These are phyloP conservation scores for Echites panduratus DNA, from an alignment of 257 asterid species.

Conservation along the genomic window DNA sequence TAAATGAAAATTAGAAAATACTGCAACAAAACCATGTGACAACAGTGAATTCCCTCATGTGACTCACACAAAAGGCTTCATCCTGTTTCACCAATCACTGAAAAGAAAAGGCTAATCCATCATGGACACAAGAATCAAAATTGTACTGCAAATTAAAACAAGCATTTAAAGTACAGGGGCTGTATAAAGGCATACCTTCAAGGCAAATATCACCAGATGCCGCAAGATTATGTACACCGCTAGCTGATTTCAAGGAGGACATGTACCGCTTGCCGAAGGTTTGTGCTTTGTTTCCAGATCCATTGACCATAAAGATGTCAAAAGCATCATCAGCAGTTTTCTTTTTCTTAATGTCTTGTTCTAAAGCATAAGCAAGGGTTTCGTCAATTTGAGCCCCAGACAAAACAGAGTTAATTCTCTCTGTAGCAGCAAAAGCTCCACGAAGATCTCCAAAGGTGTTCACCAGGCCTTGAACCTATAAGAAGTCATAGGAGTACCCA, in stretches of 20 bases:
- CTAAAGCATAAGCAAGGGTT: constrained; percentile 73
- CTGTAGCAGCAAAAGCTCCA: constrained; percentile 90
- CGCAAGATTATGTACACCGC: constrained; percentile 57
- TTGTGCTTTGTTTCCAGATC: constrained; percentile 33
- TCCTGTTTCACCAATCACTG: not conserved
- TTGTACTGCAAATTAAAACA: constrained; percentile 4
- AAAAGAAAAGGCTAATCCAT: not conserved
- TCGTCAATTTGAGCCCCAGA: constrained; percentile 75
- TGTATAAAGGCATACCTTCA: constrained; percentile 48
- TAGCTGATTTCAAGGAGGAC: constrained; percentile 69
- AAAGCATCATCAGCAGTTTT: constrained; percentile 44
- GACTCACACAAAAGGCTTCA: not conserved
- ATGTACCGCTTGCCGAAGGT: constrained; percentile 39
- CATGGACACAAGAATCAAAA: not conserved
- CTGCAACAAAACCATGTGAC: not conserved
- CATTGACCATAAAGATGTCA: constrained; percentile 44
- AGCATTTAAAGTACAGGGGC: constrained; percentile 6
- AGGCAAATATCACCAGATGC: constrained; percentile 74
- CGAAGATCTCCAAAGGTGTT: constrained; percentile 98
- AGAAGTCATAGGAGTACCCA: constrained; percentile 12
- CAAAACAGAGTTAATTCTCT: constrained; percentile 82
- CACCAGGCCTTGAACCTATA: constrained; percentile 99
- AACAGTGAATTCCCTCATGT: not conserved
- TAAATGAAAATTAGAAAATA: not conserved
- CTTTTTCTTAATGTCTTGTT: constrained; percentile 58